Conservation (phyloP, 495 filamentous ascomycete genomes). For the Penicillium lagena region DNA sequence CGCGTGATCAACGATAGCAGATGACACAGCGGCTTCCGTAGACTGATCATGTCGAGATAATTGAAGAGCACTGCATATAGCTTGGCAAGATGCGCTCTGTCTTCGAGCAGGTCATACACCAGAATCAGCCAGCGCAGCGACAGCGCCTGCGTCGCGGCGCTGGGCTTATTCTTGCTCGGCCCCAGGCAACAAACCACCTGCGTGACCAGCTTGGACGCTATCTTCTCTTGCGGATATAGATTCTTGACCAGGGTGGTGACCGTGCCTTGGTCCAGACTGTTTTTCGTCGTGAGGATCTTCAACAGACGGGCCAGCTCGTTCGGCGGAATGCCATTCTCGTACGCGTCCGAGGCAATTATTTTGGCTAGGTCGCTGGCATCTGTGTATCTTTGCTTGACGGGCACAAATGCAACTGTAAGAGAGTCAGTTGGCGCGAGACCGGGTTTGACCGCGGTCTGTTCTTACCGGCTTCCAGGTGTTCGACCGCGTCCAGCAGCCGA, state of each 20-base stretch:
- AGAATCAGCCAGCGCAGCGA: conserved; percentile 77
- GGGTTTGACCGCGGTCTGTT: conserved; percentile 5
- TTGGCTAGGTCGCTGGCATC: conserved; percentile 33
- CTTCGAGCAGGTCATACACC: conserved; percentile 67
- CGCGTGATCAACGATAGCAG: conserved; percentile 77
- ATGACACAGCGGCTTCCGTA: conserved; percentile 57
- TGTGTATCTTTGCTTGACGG: conserved; percentile 36
- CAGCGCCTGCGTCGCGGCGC: conserved; percentile 58
- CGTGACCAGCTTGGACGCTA: conserved; percentile 55
- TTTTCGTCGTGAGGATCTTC: conserved; percentile 58
- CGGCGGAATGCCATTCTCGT: conserved; percentile 59
- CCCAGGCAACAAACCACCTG: conserved; percentile 70
- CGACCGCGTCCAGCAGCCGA: conserved; percentile 29
- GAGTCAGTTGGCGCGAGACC: neutral
- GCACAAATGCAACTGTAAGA: conserved; percentile 32
- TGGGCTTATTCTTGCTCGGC: conserved; percentile 71
- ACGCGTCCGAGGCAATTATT: conserved; percentile 45
- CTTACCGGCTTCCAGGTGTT: conserved; percentile 41
- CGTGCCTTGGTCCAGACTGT: conserved; percentile 69
- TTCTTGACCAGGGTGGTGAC: conserved; percentile 61
- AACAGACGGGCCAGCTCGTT: conserved; percentile 56
- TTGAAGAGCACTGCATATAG: conserved; percentile 79
- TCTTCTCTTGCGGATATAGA: conserved; percentile 62
- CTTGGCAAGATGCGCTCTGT: conserved; percentile 55
- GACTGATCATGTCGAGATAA: conserved; percentile 69